phyloP scores from a whole-genome alignment of 1,284 basidiomycete genomes.

The Ustilago hordei region DNA sequence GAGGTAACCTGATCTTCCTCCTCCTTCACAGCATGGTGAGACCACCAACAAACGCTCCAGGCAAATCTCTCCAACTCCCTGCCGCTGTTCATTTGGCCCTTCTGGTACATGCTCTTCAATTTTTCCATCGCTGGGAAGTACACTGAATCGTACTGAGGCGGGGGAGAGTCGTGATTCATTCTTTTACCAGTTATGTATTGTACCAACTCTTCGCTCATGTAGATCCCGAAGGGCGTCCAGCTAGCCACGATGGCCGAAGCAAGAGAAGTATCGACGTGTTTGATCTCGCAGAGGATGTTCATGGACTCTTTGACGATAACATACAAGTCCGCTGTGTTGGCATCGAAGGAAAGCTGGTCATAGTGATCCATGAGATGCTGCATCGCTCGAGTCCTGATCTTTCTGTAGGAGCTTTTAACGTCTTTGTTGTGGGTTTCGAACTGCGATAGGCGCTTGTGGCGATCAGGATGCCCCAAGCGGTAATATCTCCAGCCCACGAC shows the following conservation, averaged over 20 bases:
- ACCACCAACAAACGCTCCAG: conserved; percentile 1
- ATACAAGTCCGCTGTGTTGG: background rate
- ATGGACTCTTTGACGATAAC: background rate
- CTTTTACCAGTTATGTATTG: background rate
- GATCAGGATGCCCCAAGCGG: too few relatives aligned
- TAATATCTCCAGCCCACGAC: too few relatives aligned
- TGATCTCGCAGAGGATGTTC: background rate
- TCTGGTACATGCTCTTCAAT: background rate
- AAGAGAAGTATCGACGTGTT: background rate
- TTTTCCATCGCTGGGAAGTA: background rate
- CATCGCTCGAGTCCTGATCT: background rate
- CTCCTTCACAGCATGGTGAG: background rate
- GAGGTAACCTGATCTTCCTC: background rate
- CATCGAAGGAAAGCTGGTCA: background rate
- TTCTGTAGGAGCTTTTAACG: too few relatives aligned
- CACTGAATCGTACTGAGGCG: background rate
- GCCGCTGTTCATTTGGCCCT: background rate
- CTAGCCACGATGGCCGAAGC: conserved; percentile 8
- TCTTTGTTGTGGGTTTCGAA: too few relatives aligned
- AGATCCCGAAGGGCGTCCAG: conserved; percentile 4
- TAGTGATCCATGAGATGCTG: background rate
- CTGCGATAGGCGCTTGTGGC: too few relatives aligned
- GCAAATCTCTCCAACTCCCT: conserved; percentile 1
- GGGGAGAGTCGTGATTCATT: too few relatives aligned
- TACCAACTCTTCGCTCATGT: background rate